Conservation (phyloP, 139 green algal species). For the Limnomonas spitsbergensis region DNA sequence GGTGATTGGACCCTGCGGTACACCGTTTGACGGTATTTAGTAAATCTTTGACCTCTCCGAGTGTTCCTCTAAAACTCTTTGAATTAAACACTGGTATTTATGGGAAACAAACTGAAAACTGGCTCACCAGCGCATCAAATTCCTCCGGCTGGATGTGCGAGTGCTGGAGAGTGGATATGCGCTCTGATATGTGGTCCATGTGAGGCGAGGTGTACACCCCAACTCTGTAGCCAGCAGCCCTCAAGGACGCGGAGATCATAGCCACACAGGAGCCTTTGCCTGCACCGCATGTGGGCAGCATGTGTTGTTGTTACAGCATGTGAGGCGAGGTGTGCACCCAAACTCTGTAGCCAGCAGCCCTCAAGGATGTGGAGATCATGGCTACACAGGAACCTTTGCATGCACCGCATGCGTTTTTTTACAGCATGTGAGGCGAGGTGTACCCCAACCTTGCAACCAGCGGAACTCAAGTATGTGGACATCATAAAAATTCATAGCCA, state of each 20-base stretch:
- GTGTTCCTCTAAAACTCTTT: neutral
- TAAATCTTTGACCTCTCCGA: too few relatives aligned
- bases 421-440: slow-evolving; percentile 76
- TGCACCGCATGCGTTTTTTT: slow-evolving; percentile 1
- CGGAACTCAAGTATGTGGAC: slow-evolving; percentile 47
- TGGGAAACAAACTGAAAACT: neutral
- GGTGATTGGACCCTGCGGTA: too few relatives aligned
- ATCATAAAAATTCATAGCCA: slow-evolving; percentile 47
- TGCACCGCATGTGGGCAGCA: neutral
- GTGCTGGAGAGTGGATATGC: slow-evolving; percentile 17
- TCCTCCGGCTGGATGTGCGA: neutral
- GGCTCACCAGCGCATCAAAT: neutral
- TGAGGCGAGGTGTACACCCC: slow-evolving; percentile 85
- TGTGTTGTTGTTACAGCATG: slow-evolving; percentile 34
- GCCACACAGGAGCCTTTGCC: slow-evolving; percentile 80
- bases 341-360: slow-evolving; percentile 50
- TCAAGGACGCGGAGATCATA: slow-evolving; percentile 66
- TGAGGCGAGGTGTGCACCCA: slow-evolving; percentile 85
- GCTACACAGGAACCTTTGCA: slow-evolving; percentile 80
- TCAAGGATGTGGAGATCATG: slow-evolving; percentile 64
- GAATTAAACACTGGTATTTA: neutral
- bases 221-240: slow-evolving; percentile 50
- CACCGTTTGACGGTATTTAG: too few relatives aligned
- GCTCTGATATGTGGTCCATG: slow-evolving; percentile 68
- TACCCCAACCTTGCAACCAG: slow-evolving; percentile 66